phyloP scores from a whole-genome alignment of 2,329 filamentous ascomycete species.

The Rutstroemia sp. region DNA sequence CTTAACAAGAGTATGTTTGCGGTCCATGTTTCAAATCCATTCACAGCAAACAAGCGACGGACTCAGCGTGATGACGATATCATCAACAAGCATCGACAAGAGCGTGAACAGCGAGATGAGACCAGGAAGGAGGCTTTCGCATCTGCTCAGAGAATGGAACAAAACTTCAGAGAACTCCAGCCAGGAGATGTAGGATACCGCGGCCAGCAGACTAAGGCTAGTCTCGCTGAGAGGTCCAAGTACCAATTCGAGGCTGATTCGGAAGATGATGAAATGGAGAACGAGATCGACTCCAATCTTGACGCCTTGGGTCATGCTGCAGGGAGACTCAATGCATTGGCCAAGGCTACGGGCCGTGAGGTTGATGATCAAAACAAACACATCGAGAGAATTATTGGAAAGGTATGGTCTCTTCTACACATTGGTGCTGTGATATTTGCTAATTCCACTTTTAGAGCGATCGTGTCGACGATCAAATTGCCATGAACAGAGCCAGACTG shows the following conservation, averaged over 20 bases:
- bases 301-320: conserved; percentile 54
- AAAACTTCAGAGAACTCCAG: conserved; percentile 38
- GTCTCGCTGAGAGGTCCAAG: conserved; percentile 57
- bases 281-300: conserved; percentile 61
- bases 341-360: conserved; percentile 66
- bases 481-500: conserved; percentile 59
- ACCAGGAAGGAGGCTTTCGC: conserved; percentile 48
- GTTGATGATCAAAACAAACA: conserved; percentile 70
- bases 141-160: conserved; percentile 47
- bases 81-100: conserved; percentile 59
- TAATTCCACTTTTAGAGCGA: conserved; percentile 56
- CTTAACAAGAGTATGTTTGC: conserved; percentile 90
- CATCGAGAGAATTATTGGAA: conserved; percentile 69
- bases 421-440: conserved; percentile 11
- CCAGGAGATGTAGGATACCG: conserved; percentile 27
- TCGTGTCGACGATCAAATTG: conserved; percentile 72
- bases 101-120: conserved; percentile 58
- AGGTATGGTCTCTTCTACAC: conserved; percentile 46
- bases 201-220: conserved; percentile 25
- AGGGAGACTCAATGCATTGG: conserved; percentile 63
- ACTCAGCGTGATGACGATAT: conserved; percentile 60
- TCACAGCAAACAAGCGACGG: conserved; percentile 61
- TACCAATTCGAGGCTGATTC: conserved; percentile 63
- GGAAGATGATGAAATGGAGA: conserved; percentile 47
- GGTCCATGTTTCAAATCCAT: conserved; percentile 68